These are phyloP conservation scores for Suillus cothurnatus DNA, from an alignment of 768 basidiomycete genomes.

Conservation along the genomic window DNA sequence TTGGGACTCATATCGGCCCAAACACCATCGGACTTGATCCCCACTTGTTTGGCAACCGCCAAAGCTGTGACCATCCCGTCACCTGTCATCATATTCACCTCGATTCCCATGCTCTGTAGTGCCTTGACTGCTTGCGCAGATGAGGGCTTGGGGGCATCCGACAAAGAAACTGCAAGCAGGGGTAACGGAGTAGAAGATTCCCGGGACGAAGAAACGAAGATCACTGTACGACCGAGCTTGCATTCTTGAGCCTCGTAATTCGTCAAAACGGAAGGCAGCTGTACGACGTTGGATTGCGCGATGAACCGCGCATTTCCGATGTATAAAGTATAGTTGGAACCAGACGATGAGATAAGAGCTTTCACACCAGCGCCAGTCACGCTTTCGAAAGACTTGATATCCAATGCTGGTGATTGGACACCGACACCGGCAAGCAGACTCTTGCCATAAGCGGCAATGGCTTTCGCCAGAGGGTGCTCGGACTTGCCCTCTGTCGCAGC, in stretches of 20 bases:
- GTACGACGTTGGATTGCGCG: constrained; percentile 49
- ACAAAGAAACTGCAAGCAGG: constrained; percentile 79
- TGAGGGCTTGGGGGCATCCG: constrained; percentile 86
- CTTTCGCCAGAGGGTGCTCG: constrained; percentile 95
- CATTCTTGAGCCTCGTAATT: constrained; percentile 75
- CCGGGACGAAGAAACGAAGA: constrained; percentile 74
- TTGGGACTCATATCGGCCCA: constrained; percentile 95
- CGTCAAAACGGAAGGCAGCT: constrained; percentile 60
- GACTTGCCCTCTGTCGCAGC: constrained; percentile 87
- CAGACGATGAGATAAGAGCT: constrained; percentile 59
- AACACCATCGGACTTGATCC: constrained; percentile 80
- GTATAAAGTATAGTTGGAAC: constrained; percentile 57
- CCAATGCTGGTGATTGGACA: constrained; percentile 49
- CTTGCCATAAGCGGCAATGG: constrained; percentile 83
- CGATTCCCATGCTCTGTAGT: constrained; percentile 86
- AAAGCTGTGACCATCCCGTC: constrained; percentile 84
- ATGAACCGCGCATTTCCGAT: constrained; percentile 81
- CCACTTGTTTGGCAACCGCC: constrained; percentile 89
- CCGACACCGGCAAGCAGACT: constrained; percentile 50
- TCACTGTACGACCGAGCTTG: constrained; percentile 75
- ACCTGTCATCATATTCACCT: constrained; percentile 93
- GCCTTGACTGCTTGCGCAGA: constrained; percentile 82
- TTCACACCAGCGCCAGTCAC: constrained; percentile 88
- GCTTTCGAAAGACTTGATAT: constrained; percentile 79
- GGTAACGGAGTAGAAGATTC: constrained; percentile 49